A percentile compares a stretch with the other conserved stretches of the same genome.
These are phyloP conservation scores for Pachysandra terminalis DNA, from an alignment of 164 flowering plant genomes.

Conservation along the genomic window DNA sequence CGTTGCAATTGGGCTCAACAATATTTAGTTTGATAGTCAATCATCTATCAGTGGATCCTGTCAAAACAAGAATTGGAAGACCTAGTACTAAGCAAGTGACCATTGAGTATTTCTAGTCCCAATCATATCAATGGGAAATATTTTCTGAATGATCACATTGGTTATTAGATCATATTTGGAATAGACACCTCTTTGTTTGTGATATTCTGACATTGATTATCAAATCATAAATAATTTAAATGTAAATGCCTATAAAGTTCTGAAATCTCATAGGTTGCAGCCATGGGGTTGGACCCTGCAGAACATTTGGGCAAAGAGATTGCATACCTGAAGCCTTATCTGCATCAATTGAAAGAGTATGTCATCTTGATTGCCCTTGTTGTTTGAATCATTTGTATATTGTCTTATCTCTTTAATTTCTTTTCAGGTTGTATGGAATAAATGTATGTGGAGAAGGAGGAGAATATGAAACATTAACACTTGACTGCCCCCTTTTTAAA, in stretches of 20 bases:
- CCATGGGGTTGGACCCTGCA: conserved; percentile 80
- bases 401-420: conserved; percentile 6
- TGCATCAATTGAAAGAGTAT: conserved; percentile 81
- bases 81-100: too few relatives aligned
- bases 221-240: background rate
- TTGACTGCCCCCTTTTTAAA: conserved; percentile 86
- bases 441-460: conserved; percentile 99
- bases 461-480: conserved; percentile 93
- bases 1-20: too few relatives aligned
- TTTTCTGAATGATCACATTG: too few relatives aligned
- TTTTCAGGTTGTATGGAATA: conserved; percentile 73
- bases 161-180: too few relatives aligned
- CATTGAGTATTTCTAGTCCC: too few relatives aligned
- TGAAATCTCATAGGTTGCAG: conserved; percentile 63
- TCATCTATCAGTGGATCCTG: too few relatives aligned
- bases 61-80: too few relatives aligned
- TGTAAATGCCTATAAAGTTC: background rate
- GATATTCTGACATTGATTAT: too few relatives aligned
- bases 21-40: too few relatives aligned
- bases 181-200: too few relatives aligned
- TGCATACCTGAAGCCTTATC: conserved; percentile 44
- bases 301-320: conserved; percentile 90
- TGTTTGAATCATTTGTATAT: background rate
- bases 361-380: conserved; percentile 10
- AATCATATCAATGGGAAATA: too few relatives aligned